Evolutionary conservation across 1,284 basidiomycete genomes (phyloP).

Genomic region (Cystobasidium pallidum): DNA sequence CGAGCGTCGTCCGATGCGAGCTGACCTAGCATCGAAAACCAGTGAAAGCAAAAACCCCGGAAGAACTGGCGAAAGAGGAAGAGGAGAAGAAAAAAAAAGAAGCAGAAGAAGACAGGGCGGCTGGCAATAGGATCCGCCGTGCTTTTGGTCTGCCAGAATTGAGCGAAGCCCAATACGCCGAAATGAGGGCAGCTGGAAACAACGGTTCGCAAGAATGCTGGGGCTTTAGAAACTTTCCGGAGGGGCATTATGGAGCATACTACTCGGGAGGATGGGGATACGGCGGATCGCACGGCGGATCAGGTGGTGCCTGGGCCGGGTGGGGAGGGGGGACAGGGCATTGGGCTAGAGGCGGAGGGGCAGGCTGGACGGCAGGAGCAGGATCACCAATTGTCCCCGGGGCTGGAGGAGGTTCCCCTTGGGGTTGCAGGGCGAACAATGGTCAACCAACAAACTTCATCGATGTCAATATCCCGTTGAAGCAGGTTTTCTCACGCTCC

Average conservation of each 20-base stretch:
- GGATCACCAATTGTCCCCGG: neutral
- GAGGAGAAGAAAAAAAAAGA: constrained; percentile 34
- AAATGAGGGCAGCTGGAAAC: constrained; percentile 1
- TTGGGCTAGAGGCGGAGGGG: neutral
- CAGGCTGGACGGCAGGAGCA: neutral
- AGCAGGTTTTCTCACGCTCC: neutral
- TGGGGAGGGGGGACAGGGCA: neutral
- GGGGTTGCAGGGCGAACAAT: neutral
- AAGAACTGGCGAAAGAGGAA: constrained; percentile 11
- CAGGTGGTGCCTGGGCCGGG: neutral
- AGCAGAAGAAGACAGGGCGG: neutral
- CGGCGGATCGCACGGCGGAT: neutral
- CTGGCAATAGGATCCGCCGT: constrained; percentile 13
- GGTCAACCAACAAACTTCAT: neutral
- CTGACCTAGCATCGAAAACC: neutral
- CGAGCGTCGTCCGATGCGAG: neutral
- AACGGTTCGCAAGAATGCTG: neutral
- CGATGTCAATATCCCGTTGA: neutral
- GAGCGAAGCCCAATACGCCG: neutral
- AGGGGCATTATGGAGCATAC: neutral
- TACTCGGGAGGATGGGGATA: neutral
- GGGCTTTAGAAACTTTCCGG: neutral
- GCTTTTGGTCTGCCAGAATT: constrained; percentile 11
- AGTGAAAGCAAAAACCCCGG: neutral
- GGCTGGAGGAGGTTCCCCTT: neutral